Evolutionary conservation across 176 grass and related monocot genomes (phyloP), one percentile per base, ranked within the genome.

Genomic region (Musa beccarii): DNA sequence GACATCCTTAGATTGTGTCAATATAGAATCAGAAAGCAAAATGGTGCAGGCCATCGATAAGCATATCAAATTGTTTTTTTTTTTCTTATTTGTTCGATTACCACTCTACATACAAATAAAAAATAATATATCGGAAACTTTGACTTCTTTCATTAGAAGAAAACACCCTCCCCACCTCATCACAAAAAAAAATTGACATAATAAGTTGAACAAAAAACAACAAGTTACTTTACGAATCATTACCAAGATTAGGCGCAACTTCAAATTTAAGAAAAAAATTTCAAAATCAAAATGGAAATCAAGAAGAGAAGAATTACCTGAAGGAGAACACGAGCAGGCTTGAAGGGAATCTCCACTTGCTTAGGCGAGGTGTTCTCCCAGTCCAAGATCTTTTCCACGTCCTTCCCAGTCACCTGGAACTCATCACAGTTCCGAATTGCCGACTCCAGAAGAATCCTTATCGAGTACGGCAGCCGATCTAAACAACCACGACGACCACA

Each of bases 391-490:
- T 96, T 96, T 78, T 96, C 93, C 12, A 96, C 93, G 54, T 96
- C 93, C 54, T 90, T 96, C 11, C 70, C 81, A 10, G 93, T 92
- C 69, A 96, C 93, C 86, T 96, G 93, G 74, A 96, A 96, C 17
- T 92, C 93, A 68, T 96, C 93, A 52, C 93, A 96, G 72, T 92
- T 96, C 61, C 93, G 90, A 80, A 96, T 92, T 63, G 89, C 93
- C 49, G 93, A 96, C 76, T 96, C 93, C 17, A 96, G 83, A 76
- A 96, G 87, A 77, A 96, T 96, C 75, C 93, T 88, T 75, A 96
- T 92, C 10, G 89, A 96, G 62, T 96, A 96, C 9, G 93, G 93
- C 8, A 96, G 83, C 74, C 87, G 89, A 79, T 96, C 93, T 96
- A 80, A 51, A 50, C 20, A 61, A 0, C 53, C 50, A 50, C 49